Base-by-base conservation (phyloP, 2,329 filamentous ascomycete genomes). In the Monilinia fructigena region DNA sequence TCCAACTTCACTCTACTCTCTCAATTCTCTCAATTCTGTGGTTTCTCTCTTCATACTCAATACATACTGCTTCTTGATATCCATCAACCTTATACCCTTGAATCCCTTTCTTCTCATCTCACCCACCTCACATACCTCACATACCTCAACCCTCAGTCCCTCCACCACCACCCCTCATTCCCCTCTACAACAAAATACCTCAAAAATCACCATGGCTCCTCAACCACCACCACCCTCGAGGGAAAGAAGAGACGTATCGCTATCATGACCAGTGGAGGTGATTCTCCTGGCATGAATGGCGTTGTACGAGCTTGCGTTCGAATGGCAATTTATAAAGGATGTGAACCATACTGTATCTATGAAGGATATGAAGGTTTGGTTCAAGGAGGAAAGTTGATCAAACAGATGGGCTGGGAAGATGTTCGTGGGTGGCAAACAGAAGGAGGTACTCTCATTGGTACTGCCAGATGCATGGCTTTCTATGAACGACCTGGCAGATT, bases 351-450 rank as follows among this genome's bases (percentile, higher is more conserved):
- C 74, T 91, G 89, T 73, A 82, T 95, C 76, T 95, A 94, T 79
- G 95, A 98, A 79, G 95, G 95, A 68, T 99, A 99, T 80, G 93
- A 98, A 76, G 95, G 95, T 53, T 84, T 99, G 64, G 94, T 99
- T 38, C 86, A 90, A 72, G 95, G 94, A 73, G 93, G 92, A 56
- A 85, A 93, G 76, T 87, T 94, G 80, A 98, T 99, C 80, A 87
- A 86, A 74, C 86, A 91, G 80, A 92, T 96, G 86, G 81, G 86
- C 61, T 98, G 94, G 94, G 86, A 96, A 71, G 93, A 97, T 76
- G 95, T 99, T 66, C 89, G 95, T 74, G 94, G 95, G 74, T 99
- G 90, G 84, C 85, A 97, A 64, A 94, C 92, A 42, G 93, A 96
- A 77, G 95, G 95, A 70, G 95, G 95, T 70, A 99, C 95, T 20